Evolutionary conservation across 1,284 basidiomycete species (phyloP), one percentile per base, ranked within the genome.

Genomic region (Xerocomus minutiporus): DNA sequence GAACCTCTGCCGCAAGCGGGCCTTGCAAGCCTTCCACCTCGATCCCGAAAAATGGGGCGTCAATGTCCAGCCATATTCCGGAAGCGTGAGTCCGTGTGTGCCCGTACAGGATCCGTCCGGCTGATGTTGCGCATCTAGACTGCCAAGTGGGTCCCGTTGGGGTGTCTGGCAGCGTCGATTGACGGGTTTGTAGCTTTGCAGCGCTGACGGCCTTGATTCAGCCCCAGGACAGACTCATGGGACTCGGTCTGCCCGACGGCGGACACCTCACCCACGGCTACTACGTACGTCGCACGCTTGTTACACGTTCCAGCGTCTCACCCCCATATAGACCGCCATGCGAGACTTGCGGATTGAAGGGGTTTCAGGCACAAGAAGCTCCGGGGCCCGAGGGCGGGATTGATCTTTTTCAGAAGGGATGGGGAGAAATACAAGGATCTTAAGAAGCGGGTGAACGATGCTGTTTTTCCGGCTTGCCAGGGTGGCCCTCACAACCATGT

Each of bases 381-480:
- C 54, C 93, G 97, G 72, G 97, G 97, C 57, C 96, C 97, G 58
- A 91, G 97, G 66, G 97, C 96, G 53, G 97, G 97, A 73, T 77
- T 99, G 62, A 93, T 99, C 78, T 99, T 99, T 84, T 99, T 97
- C 88, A 84, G 90, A 73, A 97, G 91, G 77, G 94, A 97, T 73
- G 84, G 86, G 62, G 84, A 91, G 59, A 82, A 81, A 54, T 73
- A 80, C 32, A 71, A 80, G 64, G 91, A 97, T 67, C 83, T 99
- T 51, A 95, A 99, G 82, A 90, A 90, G 73, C 89, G 94, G 53
- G 87, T 99, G 67, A 99, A 99, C 73, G 92, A 95, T 45, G 94
- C 97, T 58, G 97, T 99, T 62, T 99, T 99, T 88, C 97, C 97
- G 53, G 97, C 97, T 43, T 99, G 96, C 84, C 97, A 99, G 78